Evolutionary conservation across 441 rosid genomes (phyloP).

Genomic region (Theobroma grandiflorum): DNA sequence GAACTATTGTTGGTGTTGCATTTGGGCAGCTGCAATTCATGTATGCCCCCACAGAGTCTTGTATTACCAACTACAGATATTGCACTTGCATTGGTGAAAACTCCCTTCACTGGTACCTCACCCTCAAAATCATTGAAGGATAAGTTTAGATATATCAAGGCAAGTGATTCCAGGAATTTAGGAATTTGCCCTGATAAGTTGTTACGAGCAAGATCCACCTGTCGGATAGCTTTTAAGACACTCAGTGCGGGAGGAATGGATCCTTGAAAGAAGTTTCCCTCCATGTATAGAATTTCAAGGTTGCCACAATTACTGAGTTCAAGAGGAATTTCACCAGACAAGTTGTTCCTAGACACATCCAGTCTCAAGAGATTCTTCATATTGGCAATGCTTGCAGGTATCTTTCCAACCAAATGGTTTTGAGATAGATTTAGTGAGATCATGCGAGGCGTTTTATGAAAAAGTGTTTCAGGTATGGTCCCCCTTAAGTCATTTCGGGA

Average conservation of each 20-base stretch:
- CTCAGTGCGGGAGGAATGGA: constrained; percentile 31
- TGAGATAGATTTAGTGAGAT: constrained; percentile 23
- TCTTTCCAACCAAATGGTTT: constrained; percentile 34
- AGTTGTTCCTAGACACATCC: constrained; percentile 34
- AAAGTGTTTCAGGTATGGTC: constrained; percentile 14
- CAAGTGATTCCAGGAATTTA: constrained; percentile 22
- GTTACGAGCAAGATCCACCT: constrained; percentile 39
- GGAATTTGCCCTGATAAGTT: constrained; percentile 40
- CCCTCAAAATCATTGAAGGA: constrained; percentile 43
- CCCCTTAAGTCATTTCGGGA: constrained; percentile 28
- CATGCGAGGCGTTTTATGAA: background rate
- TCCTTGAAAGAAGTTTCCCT: constrained; percentile 38
- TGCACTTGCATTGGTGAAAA: constrained; percentile 36
- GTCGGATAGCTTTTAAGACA: constrained; percentile 28
- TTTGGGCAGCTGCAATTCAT: constrained; percentile 26
- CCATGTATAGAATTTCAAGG: constrained; percentile 34
- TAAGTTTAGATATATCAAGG: constrained; percentile 35
- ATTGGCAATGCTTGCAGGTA: constrained; percentile 28
- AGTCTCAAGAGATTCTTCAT: constrained; percentile 18
- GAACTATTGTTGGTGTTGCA: constrained; percentile 12
- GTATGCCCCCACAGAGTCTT: constrained; percentile 44
- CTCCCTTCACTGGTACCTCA: constrained; percentile 31
- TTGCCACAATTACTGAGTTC: constrained; percentile 30
- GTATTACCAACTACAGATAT: constrained; percentile 32
- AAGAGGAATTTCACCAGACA: constrained; percentile 42